Conservation (phyloP, 345 rosid genomes). For the Toxicodendron radicans region DNA sequence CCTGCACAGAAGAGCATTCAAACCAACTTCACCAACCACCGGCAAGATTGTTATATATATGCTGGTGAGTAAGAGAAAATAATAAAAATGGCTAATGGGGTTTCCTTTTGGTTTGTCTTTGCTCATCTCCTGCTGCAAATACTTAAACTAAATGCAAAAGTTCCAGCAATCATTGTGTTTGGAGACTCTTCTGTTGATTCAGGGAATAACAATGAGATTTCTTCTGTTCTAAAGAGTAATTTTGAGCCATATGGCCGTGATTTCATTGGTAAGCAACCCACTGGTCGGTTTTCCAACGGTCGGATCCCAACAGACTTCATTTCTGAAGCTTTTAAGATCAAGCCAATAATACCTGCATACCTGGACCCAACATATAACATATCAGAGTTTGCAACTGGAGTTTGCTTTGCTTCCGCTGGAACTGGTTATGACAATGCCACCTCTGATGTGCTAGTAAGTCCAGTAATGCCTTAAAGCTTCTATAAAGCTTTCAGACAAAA, state of each 20-base stretch:
- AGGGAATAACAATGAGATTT: constrained; percentile 77
- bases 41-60: constrained; percentile 2
- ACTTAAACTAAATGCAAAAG: constrained; percentile 32
- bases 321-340: constrained; percentile 72
- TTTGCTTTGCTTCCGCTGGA: constrained; percentile 91
- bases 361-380: constrained; percentile 64
- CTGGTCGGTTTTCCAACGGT: constrained; percentile 79
- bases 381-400: constrained; percentile 72
- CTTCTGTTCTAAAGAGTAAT: constrained; percentile 68
- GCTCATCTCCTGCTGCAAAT: constrained; percentile 35
- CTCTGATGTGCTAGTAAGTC: constrained; percentile 68
- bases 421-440: constrained; percentile 86
- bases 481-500: background rate
- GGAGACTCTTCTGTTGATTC: constrained; percentile 81
- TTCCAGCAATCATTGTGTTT: constrained; percentile 68
- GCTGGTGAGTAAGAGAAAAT: background rate
- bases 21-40: constrained; percentile 37
- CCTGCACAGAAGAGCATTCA: constrained; percentile 24
- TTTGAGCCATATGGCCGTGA: constrained; percentile 81
- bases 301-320: constrained; percentile 71
- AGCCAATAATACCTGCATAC: constrained; percentile 70
- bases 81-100: constrained; percentile 35
- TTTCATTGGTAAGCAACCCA: constrained; percentile 56
- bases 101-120: constrained; percentile 23
- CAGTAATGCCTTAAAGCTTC: constrained; percentile 4